Evolutionary conservation across 164 flowering plant species (phyloP).

Genomic region (Dillenia turbinata): DNA sequence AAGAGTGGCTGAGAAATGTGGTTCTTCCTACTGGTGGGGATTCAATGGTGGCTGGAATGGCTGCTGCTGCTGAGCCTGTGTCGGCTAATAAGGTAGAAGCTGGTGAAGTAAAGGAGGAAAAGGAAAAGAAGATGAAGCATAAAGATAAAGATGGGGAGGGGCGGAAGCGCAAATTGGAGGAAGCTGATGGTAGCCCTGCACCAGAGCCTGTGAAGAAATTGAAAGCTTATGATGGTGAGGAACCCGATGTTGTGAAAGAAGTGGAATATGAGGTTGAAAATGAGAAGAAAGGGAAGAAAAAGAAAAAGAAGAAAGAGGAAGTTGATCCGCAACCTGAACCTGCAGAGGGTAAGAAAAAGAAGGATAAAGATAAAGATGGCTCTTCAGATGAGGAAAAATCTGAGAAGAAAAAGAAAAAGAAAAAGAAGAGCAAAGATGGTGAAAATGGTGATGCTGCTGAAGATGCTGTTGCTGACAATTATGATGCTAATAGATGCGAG

Average conservation of each 20-base stretch:
- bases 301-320: conserved; percentile 6
- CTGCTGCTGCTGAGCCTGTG: conserved; percentile 35
- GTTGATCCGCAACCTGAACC: conserved; percentile 20
- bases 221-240: conserved; percentile 20
- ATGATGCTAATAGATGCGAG: conserved; percentile 26
- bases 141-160: conserved; percentile 30
- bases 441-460: conserved; percentile 19
- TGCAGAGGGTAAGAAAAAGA: conserved; percentile 37
- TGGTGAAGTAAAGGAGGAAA: conserved; percentile 14
- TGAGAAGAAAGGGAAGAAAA: conserved; percentile 12
- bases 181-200: conserved; percentile 24
- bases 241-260: conserved; percentile 12
- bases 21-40: conserved; percentile 65
- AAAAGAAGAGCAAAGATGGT: conserved; percentile 32
- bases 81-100: conserved; percentile 9
- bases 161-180: conserved; percentile 40
- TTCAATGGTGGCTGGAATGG: conserved; percentile 50
- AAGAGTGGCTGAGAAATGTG: conserved; percentile 67
- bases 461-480: conserved; percentile 6
- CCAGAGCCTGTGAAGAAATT: conserved; percentile 29
- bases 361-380: conserved; percentile 9
- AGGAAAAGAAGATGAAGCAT: conserved; percentile 28
- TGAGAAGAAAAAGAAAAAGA: conserved; percentile 36
- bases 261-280: conserved; percentile 24
- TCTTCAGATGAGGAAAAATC: conserved; percentile 11